Percentiles rank a stretch among this genome's conserved stretches.
phyloP scores from a whole-genome alignment of 2,329 filamentous ascomycete genomes.

The Tolypocladium pustulatum region DNA sequence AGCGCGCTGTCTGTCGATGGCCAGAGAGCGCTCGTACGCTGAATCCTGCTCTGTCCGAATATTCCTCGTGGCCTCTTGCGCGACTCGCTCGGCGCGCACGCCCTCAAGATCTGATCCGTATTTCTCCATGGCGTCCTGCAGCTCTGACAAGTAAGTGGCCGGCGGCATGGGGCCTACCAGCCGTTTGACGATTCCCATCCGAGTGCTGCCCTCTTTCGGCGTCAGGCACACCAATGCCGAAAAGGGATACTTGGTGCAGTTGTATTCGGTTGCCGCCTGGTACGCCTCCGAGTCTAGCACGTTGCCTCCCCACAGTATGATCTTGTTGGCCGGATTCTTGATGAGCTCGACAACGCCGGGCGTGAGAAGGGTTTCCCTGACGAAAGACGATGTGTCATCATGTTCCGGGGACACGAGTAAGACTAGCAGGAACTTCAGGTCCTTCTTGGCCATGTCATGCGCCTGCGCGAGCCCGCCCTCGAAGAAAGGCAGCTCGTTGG shows the following conservation, averaged over 20 bases:
- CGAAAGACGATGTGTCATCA: slow-evolving; percentile 77
- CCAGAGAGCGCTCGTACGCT: slow-evolving; percentile 86
- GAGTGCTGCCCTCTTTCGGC: slow-evolving; percentile 68
- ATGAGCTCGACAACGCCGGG: slow-evolving; percentile 65
- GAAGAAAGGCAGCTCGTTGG: slow-evolving; percentile 61
- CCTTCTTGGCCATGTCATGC: slow-evolving; percentile 78
- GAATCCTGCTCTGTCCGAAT: slow-evolving; percentile 83
- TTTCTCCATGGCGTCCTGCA: slow-evolving; percentile 62
- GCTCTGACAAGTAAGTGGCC: slow-evolving; percentile 61
- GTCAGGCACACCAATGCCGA: slow-evolving; percentile 79
- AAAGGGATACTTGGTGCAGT: slow-evolving; percentile 89
- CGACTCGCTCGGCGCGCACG: slow-evolving; percentile 64
- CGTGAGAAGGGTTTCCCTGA: slow-evolving; percentile 70
- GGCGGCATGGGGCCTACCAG: slow-evolving; percentile 63
- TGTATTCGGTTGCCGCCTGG: slow-evolving; percentile 78
- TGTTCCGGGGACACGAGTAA: slow-evolving; percentile 86
- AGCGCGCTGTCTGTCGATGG: slow-evolving; percentile 76
- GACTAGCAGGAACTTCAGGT: slow-evolving; percentile 85
- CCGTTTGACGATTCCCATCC: slow-evolving; percentile 83
- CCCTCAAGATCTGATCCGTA: slow-evolving; percentile 67
- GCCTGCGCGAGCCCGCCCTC: slow-evolving; percentile 89
- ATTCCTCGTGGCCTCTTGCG: slow-evolving; percentile 70
- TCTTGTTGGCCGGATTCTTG: slow-evolving; percentile 63
- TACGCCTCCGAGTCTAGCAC: slow-evolving; percentile 90
- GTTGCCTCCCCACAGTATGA: slow-evolving; percentile 87